These are phyloP conservation scores for Boletus vermiculosoides DNA, from an alignment of 768 basidiomycete species.

Conservation along the genomic window DNA sequence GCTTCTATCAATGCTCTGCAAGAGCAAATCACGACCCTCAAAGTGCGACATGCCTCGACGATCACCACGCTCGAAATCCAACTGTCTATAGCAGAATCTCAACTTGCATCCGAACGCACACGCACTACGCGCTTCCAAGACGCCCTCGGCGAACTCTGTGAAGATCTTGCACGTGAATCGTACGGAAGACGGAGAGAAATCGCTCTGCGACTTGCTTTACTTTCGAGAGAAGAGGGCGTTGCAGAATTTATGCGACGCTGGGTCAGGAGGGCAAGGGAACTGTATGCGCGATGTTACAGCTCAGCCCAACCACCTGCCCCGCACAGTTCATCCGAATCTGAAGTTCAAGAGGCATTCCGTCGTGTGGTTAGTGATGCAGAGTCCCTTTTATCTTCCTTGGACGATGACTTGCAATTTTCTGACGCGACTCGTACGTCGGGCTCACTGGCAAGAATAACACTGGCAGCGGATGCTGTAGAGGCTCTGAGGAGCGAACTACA, in stretches of 20 bases:
- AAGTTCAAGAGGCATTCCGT: constrained; percentile 29
- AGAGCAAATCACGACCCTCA: constrained; percentile 54
- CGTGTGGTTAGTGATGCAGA: constrained; percentile 37
- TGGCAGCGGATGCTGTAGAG: constrained; percentile 49
- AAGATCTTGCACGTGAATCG: constrained; percentile 66
- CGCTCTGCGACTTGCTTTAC: constrained; percentile 56
- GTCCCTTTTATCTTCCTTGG: constrained; percentile 33
- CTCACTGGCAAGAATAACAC: constrained; percentile 50
- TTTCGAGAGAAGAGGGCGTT: constrained; percentile 62
- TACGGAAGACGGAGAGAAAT: constrained; percentile 75
- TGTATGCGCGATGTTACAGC: constrained; percentile 28
- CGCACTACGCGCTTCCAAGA: constrained; percentile 51
- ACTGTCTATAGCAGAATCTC: constrained; percentile 42
- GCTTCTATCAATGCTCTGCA: constrained; percentile 66
- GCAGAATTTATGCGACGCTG: constrained; percentile 55
- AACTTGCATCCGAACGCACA: constrained; percentile 43
- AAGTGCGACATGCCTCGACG: constrained; percentile 61
- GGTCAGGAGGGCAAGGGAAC: constrained; percentile 52
- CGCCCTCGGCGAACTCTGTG: constrained; percentile 67
- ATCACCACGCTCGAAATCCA: constrained; percentile 54
- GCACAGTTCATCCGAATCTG: constrained; percentile 11
- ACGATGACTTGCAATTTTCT: constrained; percentile 30
- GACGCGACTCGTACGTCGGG: constrained; percentile 35
- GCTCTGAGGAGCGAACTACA: constrained; percentile 58
- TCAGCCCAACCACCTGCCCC: background rate